A percentile compares a stretch with the other conserved stretches of the same genome.
Conservation (phyloP, 108 stramenopile genomes). For the Nannochloropsis granulata region DNA sequence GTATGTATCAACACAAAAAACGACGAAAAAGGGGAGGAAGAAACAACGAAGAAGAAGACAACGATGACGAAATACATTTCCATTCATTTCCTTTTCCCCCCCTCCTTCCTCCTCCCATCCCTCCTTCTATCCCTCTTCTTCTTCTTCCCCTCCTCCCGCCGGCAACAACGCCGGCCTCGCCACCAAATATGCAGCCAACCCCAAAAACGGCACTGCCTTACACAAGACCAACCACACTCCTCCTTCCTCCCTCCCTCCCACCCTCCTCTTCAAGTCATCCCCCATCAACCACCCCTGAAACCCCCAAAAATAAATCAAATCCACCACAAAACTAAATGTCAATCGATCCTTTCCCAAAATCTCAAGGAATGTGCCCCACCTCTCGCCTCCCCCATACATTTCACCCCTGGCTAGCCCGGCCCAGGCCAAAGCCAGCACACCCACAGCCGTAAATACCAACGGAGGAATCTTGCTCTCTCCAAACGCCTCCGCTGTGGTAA, state of each 20-base stretch:
- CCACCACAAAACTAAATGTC: slow-evolving; percentile 59
- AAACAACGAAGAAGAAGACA: too few relatives aligned
- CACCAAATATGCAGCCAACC: slow-evolving; percentile 54
- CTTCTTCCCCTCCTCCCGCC: not conserved
- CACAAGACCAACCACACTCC: slow-evolving; percentile 16
- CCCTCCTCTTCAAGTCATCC: slow-evolving; percentile 60
- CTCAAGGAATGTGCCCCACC: slow-evolving; percentile 43
- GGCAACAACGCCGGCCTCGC: slow-evolving; percentile 34
- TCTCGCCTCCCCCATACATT: slow-evolving; percentile 47
- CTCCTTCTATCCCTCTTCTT: not conserved
- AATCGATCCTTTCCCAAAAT: slow-evolving; percentile 61
- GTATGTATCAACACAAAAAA: too few relatives aligned
- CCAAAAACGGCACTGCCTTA: slow-evolving; percentile 64
- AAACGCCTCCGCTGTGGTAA: not conserved
- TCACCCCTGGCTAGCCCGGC: slow-evolving; percentile 40
- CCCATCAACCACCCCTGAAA: slow-evolving; percentile 76
- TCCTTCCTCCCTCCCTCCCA: slow-evolving; percentile 23
- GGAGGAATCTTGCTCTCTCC: slow-evolving; percentile 50
- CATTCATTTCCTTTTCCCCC: too few relatives aligned
- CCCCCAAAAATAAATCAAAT: slow-evolving; percentile 56
- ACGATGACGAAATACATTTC: too few relatives aligned
- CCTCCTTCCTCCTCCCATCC: too few relatives aligned
- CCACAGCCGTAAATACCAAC: slow-evolving; percentile 44
- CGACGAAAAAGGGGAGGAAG: too few relatives aligned
- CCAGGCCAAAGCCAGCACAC: slow-evolving; percentile 51